phyloP scores from a whole-genome alignment of 2,329 filamentous ascomycete species.

The Diaporthe caulivora region DNA sequence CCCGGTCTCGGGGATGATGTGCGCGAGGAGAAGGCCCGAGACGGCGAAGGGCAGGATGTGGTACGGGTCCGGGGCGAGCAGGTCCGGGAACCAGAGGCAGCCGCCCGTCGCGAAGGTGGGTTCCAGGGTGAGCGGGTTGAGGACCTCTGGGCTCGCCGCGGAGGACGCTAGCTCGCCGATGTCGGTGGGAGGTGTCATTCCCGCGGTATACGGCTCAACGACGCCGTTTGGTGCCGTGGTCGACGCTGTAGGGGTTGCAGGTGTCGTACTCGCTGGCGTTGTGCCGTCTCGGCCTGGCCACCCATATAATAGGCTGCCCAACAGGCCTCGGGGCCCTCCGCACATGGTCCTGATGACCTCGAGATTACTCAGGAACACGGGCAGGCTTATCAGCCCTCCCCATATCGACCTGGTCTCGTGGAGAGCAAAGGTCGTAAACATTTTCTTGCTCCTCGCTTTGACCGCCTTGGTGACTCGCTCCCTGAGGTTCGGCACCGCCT shows the following conservation, averaged over 20 bases:
- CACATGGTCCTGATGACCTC: constrained; percentile 64
- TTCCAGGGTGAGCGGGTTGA: constrained; percentile 28
- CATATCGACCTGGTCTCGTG: constrained; percentile 44
- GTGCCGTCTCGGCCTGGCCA: constrained; percentile 1
- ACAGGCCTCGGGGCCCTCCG: constrained; percentile 53
- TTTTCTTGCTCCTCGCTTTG: constrained; percentile 36
- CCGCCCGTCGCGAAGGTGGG: constrained; percentile 62
- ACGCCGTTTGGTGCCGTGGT: constrained; percentile 29
- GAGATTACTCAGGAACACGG: constrained; percentile 64
- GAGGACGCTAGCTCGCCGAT: constrained; percentile 42
- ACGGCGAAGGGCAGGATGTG: constrained; percentile 59
- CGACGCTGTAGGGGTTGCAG: background rate
- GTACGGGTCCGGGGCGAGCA: constrained; percentile 65
- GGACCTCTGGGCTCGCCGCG: constrained; percentile 36
- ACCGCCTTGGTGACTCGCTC: constrained; percentile 48
- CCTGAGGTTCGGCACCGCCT: constrained; percentile 35
- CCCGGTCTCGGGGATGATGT: constrained; percentile 49
- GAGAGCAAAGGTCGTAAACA: constrained; percentile 32
- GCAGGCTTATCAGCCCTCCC: constrained; percentile 54
- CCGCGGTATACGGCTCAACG: background rate
- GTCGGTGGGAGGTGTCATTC: constrained; percentile 39
- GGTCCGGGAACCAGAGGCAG: constrained; percentile 67
- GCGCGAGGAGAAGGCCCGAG: constrained; percentile 51
- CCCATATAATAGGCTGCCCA: constrained; percentile 50
- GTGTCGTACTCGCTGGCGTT: constrained; percentile 10